Percentiles rank a stretch among this genome's conserved stretches.
Conservation (phyloP, 768 basidiomycete genomes). For the Pleurotus citrinopileatus region DNA sequence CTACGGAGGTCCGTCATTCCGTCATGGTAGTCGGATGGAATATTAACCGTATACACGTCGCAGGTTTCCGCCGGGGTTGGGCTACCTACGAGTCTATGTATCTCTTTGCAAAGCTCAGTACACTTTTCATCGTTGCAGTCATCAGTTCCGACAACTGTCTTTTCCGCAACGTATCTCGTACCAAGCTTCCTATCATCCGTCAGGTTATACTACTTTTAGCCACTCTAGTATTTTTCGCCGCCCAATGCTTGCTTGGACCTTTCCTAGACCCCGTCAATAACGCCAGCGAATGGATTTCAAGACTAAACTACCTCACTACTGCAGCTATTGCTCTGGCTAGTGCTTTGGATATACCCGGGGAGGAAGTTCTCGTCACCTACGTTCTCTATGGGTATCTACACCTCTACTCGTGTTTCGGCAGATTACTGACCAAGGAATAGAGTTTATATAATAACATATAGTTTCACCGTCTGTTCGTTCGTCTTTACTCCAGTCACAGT, state of each 20-base stretch:
- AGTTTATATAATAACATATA: conserved; percentile 59
- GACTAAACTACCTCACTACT: conserved; percentile 68
- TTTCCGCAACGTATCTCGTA: conserved; percentile 54
- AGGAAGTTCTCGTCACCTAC: conserved; percentile 54
- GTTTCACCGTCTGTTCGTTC: conserved; percentile 57
- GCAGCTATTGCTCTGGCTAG: conserved; percentile 62
- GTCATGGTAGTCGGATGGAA: background rate
- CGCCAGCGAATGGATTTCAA: conserved; percentile 71
- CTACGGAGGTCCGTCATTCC: conserved; percentile 57
- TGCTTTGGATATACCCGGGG: conserved; percentile 54
- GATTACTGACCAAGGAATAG: conserved; percentile 18
- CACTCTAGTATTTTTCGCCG: conserved; percentile 55
- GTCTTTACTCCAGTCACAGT: background rate
- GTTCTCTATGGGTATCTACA: conserved; percentile 60
- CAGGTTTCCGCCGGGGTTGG: conserved; percentile 72
- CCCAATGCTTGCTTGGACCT: conserved; percentile 59
- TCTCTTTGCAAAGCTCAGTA: conserved; percentile 68
- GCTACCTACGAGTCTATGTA: conserved; percentile 62
- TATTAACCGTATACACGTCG: conserved; percentile 6
- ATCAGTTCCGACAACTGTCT: conserved; percentile 72
- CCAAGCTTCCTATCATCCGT: conserved; percentile 51
- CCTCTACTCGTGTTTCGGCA: background rate
- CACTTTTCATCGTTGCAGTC: conserved; percentile 61
- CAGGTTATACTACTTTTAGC: conserved; percentile 59
- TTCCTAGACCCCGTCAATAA: conserved; percentile 72